Evolutionary conservation across 345 rosid genomes (phyloP), one percentile per base, ranked within the genome.

Genomic region (Populus davidiana): DNA sequence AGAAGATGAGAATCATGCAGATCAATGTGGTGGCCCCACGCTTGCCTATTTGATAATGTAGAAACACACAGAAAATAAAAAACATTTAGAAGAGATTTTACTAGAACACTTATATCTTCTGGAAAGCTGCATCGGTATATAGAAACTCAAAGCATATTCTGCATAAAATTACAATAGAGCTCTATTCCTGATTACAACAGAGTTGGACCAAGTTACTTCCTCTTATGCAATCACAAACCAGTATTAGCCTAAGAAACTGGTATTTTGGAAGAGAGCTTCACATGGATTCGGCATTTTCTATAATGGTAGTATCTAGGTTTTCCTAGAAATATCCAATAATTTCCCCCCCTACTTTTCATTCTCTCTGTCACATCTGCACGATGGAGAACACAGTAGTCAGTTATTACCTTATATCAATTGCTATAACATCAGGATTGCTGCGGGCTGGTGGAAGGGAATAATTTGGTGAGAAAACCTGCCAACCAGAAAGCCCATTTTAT

Each of bases 401-500:
- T 49, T 71, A 11, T 75, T 84, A 84, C 94, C 94, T 86, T 76
- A 90, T 85, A 80, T 90, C 94, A 77, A 87, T 87, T 12, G 90
- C 85, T 74, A 88, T 49, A 68, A 85, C 85, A 62, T 87, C 89
- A 7, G 90, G 81, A 81, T 54, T 81, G 74, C 75, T 84, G 67
- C 83, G 76, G 69, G 80, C 71, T 13, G 88, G 85, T 43, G 89
- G 91, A 71, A 81, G 72, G 52, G 91, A 85, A 81, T 90, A 90
- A 75, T 90, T 87, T 73, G 91, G 93, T 14, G 93, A 90, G 76
- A 88, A 90, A 66, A 83, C 80, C 93, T 90, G 83, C 68, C 64
- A 59, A 69, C 76, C 11, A 65, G 36, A 44, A 59, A 77, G 23
- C 16, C 33, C 21, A 44, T 76, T 61, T 67, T 12, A 11, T 2